Conservation (phyloP, 176 grass and related monocot genomes). For the Triticum turgidum region DNA sequence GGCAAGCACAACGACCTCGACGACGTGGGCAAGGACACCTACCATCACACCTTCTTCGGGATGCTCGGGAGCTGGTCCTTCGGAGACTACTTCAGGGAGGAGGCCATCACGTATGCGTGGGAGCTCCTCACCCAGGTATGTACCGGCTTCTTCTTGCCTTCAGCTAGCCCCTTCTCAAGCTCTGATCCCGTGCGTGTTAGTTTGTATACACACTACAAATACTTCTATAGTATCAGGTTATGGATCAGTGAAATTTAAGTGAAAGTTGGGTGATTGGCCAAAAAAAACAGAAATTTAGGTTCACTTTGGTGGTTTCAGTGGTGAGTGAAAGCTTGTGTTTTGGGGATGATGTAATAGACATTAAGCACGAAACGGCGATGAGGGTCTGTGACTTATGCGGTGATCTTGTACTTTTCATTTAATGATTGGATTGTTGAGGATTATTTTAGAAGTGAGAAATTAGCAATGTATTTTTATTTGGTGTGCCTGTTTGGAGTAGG, state of each 20-base stretch:
- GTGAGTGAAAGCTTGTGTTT: slow-evolving; percentile 26
- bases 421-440: background rate
- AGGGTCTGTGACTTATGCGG: background rate
- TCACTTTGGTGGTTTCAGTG: background rate
- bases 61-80: slow-evolving; percentile 7
- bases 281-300: background rate
- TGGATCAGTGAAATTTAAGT: background rate
- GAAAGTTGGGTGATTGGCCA: background rate
- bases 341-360: background rate
- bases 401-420: background rate
- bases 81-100: background rate
- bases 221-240: background rate
- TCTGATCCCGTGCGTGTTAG: background rate
- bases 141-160: background rate
- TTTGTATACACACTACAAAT: too few species aligned
- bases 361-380: background rate
- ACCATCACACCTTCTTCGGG: slow-evolving; percentile 95
- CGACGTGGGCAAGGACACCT: slow-evolving; percentile 94
- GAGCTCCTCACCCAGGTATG: slow-evolving; percentile 60
- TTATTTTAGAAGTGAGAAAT: background rate
- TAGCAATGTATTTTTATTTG: background rate
- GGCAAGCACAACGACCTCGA: slow-evolving; percentile 97
- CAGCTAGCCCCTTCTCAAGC: too few species aligned
- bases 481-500: background rate
- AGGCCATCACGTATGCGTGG: slow-evolving; percentile 49